These are phyloP conservation scores for Alternaria solani DNA, from an alignment of 2,329 filamentous ascomycete species.

Conservation along the genomic window DNA sequence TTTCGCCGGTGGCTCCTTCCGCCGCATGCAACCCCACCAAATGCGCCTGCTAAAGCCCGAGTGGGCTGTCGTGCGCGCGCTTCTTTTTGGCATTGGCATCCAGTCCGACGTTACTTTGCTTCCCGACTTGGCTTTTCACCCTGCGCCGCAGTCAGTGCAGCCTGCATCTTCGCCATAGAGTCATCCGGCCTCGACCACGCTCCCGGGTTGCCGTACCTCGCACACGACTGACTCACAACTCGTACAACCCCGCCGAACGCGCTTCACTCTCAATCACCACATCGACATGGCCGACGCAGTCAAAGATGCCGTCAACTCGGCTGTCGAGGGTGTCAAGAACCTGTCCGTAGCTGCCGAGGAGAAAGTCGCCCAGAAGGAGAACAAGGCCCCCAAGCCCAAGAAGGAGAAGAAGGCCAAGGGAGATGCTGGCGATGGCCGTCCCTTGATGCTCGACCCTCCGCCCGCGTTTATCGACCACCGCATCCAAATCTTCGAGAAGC, in stretches of 20 bases:
- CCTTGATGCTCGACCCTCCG: conserved; percentile 60
- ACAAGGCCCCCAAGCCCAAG: conserved; percentile 41
- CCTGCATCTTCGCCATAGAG: not conserved
- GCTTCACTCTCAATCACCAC: conserved; percentile 29
- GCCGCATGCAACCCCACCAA: conserved; percentile 35
- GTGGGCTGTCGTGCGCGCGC: conserved; percentile 35
- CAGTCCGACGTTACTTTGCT: conserved; percentile 16
- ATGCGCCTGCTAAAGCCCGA: conserved; percentile 28
- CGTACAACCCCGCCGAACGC: conserved; percentile 24
- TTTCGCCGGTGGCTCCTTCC: conserved; percentile 31
- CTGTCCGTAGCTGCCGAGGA: conserved; percentile 57
- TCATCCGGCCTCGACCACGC: conserved; percentile 5
- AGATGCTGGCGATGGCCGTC: conserved; percentile 50
- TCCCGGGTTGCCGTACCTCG: conserved; percentile 4
- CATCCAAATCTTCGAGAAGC: conserved; percentile 84
- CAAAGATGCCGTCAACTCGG: conserved; percentile 58
- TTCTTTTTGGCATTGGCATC: conserved; percentile 37
- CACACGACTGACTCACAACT: conserved; percentile 41
- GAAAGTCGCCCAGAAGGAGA: conserved; percentile 35
- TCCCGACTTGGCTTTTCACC: conserved; percentile 12
- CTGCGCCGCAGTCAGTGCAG: conserved; percentile 13
- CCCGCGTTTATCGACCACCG: conserved; percentile 85
- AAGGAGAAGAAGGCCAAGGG: conserved; percentile 59
- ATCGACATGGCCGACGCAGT: conserved; percentile 59
- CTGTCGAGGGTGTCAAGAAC: conserved; percentile 68